These are phyloP conservation scores for Yarrowia sp. DNA, from an alignment of 805 yeast genomes.

Conservation along the genomic window DNA sequence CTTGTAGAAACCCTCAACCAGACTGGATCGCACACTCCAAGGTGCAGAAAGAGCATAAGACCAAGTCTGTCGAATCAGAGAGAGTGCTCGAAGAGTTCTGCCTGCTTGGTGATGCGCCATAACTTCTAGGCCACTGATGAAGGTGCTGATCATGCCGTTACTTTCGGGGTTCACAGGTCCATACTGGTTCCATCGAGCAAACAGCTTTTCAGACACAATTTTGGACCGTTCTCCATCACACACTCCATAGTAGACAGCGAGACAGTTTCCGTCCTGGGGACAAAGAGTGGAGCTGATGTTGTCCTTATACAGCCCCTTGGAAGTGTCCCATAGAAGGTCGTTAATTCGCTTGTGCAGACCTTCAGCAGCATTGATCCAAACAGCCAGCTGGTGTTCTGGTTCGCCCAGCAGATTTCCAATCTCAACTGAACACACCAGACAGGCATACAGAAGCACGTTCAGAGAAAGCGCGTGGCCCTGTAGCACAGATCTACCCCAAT, in stretches of 20 bases:
- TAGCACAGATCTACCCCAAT: constrained; percentile 10
- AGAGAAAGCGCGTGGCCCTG: constrained; percentile 2
- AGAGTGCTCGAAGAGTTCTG: constrained; percentile 2
- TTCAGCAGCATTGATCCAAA: constrained; percentile 4
- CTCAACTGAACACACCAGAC: constrained; percentile 11
- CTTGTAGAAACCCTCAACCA: constrained; percentile 19
- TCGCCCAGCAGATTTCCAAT: constrained; percentile 1
- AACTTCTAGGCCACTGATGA: not conserved
- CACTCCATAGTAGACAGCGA: constrained; percentile 9
- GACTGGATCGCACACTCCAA: not conserved
- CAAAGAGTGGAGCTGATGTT: not conserved
- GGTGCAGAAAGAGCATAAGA: not conserved
- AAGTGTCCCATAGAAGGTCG: not conserved
- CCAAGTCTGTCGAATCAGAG: constrained; percentile 3
- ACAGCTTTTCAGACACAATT: constrained; percentile 2
- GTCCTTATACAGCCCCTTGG: constrained; percentile 1
- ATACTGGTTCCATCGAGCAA: constrained; percentile 14
- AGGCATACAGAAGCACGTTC: constrained; percentile 16
- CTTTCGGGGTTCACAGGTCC: constrained; percentile 23
- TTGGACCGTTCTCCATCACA: constrained; percentile 3
- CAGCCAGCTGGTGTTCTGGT: not conserved
- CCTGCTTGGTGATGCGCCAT: constrained; percentile 18
- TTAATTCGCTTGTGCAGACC: not conserved
- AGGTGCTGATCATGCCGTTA: constrained; percentile 13
- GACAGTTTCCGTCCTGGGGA: constrained; percentile 29